Evolutionary conservation across 257 asterid species (phyloP).

Genomic region (Linaria vulgaris): DNA sequence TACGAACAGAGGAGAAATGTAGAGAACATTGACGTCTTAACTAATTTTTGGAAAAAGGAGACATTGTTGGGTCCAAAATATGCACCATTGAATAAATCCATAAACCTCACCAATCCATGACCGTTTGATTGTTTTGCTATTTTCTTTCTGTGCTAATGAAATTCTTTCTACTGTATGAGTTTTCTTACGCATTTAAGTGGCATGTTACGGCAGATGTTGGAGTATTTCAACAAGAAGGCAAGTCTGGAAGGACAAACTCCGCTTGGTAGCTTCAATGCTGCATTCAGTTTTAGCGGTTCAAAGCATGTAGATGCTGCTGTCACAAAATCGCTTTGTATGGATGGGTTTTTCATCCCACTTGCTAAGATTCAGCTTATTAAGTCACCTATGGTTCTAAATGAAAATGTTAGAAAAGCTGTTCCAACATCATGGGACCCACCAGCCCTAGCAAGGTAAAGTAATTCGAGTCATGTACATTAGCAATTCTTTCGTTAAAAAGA

Average conservation of each 20-base stretch:
- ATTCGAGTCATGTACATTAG: not conserved
- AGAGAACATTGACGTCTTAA: not conserved
- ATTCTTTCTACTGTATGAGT: constrained; percentile 8
- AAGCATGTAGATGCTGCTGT: constrained; percentile 62
- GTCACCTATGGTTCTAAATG: constrained; percentile 52
- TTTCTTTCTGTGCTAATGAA: not conserved
- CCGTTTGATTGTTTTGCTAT: not conserved
- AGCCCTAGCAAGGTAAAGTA: constrained; percentile 66
- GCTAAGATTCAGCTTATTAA: constrained; percentile 60
- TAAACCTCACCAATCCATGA: not conserved
- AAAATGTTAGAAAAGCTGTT: constrained; percentile 61
- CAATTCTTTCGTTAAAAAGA: constrained; percentile 10
- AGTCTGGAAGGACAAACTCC: constrained; percentile 60
- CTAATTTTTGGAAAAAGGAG: not conserved
- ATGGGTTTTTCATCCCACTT: constrained; percentile 79
- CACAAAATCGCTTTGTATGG: constrained; percentile 77
- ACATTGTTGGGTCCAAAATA: not conserved
- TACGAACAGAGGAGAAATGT: no score
- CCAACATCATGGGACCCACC: constrained; percentile 89
- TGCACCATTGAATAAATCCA: not conserved
- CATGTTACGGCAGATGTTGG: constrained; percentile 68
- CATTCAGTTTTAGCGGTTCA: constrained; percentile 73
- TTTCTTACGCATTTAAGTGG: constrained; percentile 4
- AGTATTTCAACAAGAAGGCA: constrained; percentile 76
- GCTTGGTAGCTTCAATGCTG: constrained; percentile 75